Percentiles rank a stretch among this genome's conserved stretches.
Evolutionary conservation across 495 filamentous ascomycete genomes (phyloP).

Genomic region (Penicillium riverlandense): DNA sequence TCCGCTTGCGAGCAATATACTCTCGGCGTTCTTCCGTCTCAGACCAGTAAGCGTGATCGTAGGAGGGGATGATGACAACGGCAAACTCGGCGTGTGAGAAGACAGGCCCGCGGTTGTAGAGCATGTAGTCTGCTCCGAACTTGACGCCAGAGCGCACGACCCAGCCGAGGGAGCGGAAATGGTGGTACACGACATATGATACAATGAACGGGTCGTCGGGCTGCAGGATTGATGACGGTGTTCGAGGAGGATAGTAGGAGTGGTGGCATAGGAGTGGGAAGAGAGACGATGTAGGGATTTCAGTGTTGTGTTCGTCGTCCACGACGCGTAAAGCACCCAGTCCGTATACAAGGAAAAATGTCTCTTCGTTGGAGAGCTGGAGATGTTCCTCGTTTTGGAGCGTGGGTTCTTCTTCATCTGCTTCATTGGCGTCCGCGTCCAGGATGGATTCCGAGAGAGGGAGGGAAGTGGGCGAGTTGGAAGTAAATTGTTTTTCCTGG

Average conservation of each 20-base stretch:
- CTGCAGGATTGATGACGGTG: constrained; percentile 25
- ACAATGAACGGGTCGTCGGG: constrained; percentile 80
- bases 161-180: constrained; percentile 95
- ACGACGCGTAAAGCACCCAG: constrained; percentile 69
- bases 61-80: constrained; percentile 75
- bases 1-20: constrained; percentile 39
- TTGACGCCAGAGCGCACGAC: constrained; percentile 91
- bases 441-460: constrained; percentile 6
- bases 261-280: constrained; percentile 58
- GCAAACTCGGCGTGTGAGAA: constrained; percentile 94
- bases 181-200: constrained; percentile 86
- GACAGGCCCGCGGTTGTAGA: constrained; percentile 92
- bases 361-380: constrained; percentile 82
- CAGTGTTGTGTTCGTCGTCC: constrained; percentile 41
- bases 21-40: constrained; percentile 39
- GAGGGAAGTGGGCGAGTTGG: constrained; percentile 33
- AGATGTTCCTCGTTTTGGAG: constrained; percentile 81
- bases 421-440: constrained; percentile 24
- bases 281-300: constrained; percentile 37
- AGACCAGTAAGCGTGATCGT: constrained; percentile 67
- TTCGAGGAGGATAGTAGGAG: constrained; percentile 60
- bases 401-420: constrained; percentile 14
- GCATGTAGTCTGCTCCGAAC: constrained; percentile 86
- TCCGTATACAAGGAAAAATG: constrained; percentile 82
- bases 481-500: constrained; percentile 47